Conservation (phyloP, 768 basidiomycete genomes). For the Antrodiella citrinella region DNA sequence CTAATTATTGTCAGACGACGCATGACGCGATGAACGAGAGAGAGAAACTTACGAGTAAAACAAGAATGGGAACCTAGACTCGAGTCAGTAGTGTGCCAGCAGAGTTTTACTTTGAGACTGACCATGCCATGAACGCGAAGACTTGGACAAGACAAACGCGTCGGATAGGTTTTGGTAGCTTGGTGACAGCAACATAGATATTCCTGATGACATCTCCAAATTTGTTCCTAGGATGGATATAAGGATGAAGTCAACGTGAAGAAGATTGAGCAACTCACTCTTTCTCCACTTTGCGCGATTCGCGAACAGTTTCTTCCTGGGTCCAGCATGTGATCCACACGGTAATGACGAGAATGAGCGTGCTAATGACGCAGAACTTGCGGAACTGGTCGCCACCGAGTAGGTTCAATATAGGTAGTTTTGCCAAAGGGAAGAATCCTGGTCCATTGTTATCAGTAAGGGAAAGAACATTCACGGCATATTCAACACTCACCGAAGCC, state of each 20-base stretch:
- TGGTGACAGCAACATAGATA: slow-evolving; percentile 63
- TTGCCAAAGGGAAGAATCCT: slow-evolving; percentile 78
- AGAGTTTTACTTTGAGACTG: slow-evolving; percentile 17
- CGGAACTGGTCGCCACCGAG: slow-evolving; percentile 92
- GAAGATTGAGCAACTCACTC: slow-evolving; percentile 7
- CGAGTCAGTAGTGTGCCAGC: slow-evolving; percentile 2
- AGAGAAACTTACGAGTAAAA: slow-evolving; percentile 67
- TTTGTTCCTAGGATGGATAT: slow-evolving; percentile 30
- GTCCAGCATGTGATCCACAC: slow-evolving; percentile 85
- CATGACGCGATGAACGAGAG: neutral
- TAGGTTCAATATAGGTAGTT: slow-evolving; percentile 67
- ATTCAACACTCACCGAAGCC: slow-evolving; percentile 46
- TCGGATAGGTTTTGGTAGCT: slow-evolving; percentile 76
- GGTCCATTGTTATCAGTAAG: slow-evolving; percentile 26
- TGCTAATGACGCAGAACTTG: slow-evolving; percentile 87
- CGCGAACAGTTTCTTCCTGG: slow-evolving; percentile 72
- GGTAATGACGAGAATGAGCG: slow-evolving; percentile 68
- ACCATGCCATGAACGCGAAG: slow-evolving; percentile 97
- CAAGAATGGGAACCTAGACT: slow-evolving; percentile 81
- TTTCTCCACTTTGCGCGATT: slow-evolving; percentile 32
- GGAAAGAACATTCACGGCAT: neutral
- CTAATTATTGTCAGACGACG: slow-evolving; percentile 27
- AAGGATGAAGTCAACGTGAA: neutral
- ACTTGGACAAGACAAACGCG: slow-evolving; percentile 91
- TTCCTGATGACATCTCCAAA: slow-evolving; percentile 70